Base-by-base conservation (phyloP, 1,284 basidiomycete species). In the Malassezia sympodialis region DNA sequence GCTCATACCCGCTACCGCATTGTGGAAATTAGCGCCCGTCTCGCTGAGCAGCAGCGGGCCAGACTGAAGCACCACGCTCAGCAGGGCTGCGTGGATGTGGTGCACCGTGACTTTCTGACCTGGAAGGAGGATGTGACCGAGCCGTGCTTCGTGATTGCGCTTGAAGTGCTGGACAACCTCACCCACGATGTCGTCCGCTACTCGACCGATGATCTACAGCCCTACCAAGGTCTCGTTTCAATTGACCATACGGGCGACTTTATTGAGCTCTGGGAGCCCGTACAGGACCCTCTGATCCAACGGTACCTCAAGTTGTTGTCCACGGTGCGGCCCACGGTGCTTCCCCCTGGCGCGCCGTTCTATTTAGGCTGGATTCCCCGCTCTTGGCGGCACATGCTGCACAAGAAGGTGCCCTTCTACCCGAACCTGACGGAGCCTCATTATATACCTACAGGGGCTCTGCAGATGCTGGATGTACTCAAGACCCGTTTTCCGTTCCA, bases 91-190 rank as follows among this genome's bases (percentile, higher is more conserved):
- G 87, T 88, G 2, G 80, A 80, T 48, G 82, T 96, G 5, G 79
- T 82, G 31, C 83, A 93, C 75, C 80, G 83, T 69, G 91, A 89
- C 72, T 82, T 96, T 48, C 89, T 96, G 69, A 84, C 86, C 44
- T 96, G 89, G 88, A 79, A 84, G 47, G 80, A 77, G 28, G 81
- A 79, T 42, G 86, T 88, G 48, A 79, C 82, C 0, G 83, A 89
- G 14, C 87, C 90, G 19, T 96, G 91, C 75, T 96, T 87, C 73
- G 85, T 98, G 64, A 76, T 98, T 30, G 91, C 90, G 2, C 82
- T 96, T 79, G 93, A 98, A 77, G 94, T 98, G 48, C 82, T 96
- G 56, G 94, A 99, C 76, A 99, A 99, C 75, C 89, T 99, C 61
- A 84, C 91, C 2, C 94, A 98, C 74, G 94, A 99, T 72, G 82